These are phyloP conservation scores for Candida morakotiae DNA, from an alignment of 805 yeast species.

Conservation along the genomic window DNA sequence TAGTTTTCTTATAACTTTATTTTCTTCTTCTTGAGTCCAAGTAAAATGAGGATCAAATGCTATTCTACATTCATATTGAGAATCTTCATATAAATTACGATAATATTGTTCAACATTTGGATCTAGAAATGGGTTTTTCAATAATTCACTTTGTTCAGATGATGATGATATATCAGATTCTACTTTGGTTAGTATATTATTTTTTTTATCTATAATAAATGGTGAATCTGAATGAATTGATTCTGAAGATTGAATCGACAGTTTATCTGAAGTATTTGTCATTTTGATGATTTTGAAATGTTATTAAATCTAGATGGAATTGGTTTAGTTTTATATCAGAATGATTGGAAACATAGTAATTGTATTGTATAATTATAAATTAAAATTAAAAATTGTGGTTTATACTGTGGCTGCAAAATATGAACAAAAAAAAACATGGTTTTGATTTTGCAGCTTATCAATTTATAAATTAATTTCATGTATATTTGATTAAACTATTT, in stretches of 20 bases:
- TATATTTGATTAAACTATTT: too few species aligned
- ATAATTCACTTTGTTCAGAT: slow-evolving; percentile 1
- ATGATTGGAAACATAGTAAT: too few species aligned
- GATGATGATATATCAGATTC: slow-evolving; percentile 1
- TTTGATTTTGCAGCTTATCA: too few species aligned
- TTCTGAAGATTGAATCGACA: background rate
- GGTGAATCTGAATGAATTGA: slow-evolving; percentile 1
- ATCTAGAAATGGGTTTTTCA: slow-evolving; percentile 10
- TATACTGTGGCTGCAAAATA: slow-evolving; percentile 4
- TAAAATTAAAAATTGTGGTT: slow-evolving; percentile 1
- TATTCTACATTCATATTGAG: slow-evolving; percentile 50
- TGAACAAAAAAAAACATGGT: background rate
- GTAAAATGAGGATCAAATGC: slow-evolving; percentile 54
- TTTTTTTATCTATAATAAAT: background rate
- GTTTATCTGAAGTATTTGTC: background rate
- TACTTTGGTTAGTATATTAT: background rate
- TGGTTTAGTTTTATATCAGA: too few species aligned
- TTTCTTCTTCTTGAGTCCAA: slow-evolving; percentile 52
- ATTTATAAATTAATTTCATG: too few species aligned
- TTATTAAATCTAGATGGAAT: background rate
- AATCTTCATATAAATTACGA: slow-evolving; percentile 20
- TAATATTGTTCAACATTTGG: slow-evolving; percentile 10
- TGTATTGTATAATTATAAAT: background rate
- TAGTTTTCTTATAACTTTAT: slow-evolving; percentile 43
- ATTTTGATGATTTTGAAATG: background rate